phyloP scores from a whole-genome alignment of 768 basidiomycete genomes.

The Hericium coralloides region DNA sequence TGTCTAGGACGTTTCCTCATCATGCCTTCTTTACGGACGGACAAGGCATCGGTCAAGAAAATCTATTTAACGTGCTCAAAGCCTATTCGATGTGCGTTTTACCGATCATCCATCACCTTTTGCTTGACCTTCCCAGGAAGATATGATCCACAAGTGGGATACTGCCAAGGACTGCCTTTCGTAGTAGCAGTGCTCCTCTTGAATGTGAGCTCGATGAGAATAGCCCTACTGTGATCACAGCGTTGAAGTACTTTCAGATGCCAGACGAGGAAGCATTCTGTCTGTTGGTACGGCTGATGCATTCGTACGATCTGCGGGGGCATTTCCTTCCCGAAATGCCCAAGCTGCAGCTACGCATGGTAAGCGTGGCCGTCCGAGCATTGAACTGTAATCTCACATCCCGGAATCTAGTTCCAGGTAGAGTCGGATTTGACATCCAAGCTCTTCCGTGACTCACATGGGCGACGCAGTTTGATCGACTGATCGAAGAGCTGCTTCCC shows the following conservation, averaged over 20 bases:
- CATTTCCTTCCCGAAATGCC: constrained; percentile 99
- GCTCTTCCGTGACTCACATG: constrained; percentile 1
- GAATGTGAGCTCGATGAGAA: constrained; percentile 45
- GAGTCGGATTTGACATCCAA: background rate
- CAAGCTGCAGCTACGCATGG: constrained; percentile 85
- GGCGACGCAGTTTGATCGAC: constrained; percentile 71
- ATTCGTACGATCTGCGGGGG: constrained; percentile 91
- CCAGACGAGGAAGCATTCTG: constrained; percentile 99
- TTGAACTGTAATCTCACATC: background rate
- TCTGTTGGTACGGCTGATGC: constrained; percentile 88
- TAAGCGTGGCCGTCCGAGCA: constrained; percentile 26
- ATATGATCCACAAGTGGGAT: constrained; percentile 90
- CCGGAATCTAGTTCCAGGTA: constrained; percentile 47
- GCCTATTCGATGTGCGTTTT: constrained; percentile 80
- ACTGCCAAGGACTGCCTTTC: constrained; percentile 96
- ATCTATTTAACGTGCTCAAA: constrained; percentile 94
- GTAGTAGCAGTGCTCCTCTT: constrained; percentile 89
- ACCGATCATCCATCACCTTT: background rate
- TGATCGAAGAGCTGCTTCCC: constrained; percentile 88
- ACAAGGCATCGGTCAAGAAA: constrained; percentile 93
- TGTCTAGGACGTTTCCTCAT: constrained; percentile 82
- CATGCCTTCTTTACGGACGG: constrained; percentile 94
- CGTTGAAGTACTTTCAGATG: constrained; percentile 54
- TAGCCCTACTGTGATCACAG: background rate
- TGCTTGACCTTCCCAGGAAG: constrained; percentile 27